A percentile compares a stretch with the other conserved stretches of the same genome.
These are phyloP conservation scores for Podaxis sp. DNA, from an alignment of 768 basidiomycete species.

Conservation along the genomic window DNA sequence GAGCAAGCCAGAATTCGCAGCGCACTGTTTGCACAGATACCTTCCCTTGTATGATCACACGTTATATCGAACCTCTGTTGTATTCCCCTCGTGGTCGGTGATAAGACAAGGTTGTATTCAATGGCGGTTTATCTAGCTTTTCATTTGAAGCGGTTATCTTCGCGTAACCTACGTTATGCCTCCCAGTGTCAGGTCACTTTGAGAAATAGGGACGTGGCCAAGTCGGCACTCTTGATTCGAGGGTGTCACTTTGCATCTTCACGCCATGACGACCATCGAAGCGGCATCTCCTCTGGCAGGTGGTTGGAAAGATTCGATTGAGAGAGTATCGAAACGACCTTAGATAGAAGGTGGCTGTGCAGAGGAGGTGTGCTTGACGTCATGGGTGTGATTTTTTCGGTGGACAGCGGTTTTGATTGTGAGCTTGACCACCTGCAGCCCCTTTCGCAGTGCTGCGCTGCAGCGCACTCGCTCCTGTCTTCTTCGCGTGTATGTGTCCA, in stretches of 20 bases:
- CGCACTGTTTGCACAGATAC: neutral
- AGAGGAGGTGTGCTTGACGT: slow-evolving; percentile 3
- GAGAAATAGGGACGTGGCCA: neutral
- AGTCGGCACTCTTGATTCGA: neutral
- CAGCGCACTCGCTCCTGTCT: neutral
- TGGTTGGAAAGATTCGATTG: no score
- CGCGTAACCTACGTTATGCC: neutral
- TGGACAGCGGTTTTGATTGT: neutral
- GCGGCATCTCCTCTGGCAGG: neutral
- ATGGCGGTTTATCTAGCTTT: neutral
- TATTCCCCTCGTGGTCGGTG: neutral
- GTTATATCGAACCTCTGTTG: neutral
- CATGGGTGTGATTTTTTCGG: slow-evolving; percentile 9
- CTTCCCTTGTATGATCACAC: neutral
- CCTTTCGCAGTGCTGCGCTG: neutral
- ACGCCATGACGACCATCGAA: neutral
- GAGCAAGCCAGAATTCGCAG: neutral
- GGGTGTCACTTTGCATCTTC: neutral
- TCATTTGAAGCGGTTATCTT: neutral
- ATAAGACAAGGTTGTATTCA: neutral
- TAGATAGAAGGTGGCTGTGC: neutral
- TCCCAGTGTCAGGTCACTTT: neutral
- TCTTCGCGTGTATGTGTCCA: neutral
- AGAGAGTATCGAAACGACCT: neutral
- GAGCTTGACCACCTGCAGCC: neutral